Base-by-base conservation (phyloP, 495 filamentous ascomycete genomes). In the Penicillium robsamsonii region DNA sequence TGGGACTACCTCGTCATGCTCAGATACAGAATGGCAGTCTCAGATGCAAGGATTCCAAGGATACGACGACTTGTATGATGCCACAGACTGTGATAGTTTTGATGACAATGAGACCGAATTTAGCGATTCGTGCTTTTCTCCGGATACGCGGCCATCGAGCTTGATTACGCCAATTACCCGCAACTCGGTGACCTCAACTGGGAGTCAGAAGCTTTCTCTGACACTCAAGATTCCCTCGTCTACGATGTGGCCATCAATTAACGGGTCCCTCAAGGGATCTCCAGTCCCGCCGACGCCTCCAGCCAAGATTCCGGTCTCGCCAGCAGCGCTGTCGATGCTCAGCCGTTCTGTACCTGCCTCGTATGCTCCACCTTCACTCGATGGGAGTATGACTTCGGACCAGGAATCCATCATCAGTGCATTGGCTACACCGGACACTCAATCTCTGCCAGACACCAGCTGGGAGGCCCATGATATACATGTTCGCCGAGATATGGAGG, bases 31-130 rank as follows among this genome's bases (percentile, higher is more conserved):
- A 60, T 77, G 75, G 74, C 72, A 76, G 54, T 64, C 72, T 53
- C 73, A 74, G 61, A 68, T 81, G 77, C 57, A 72, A 67, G 55
- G 66, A 31, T 90, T 90, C 65, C 57, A 69, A 68, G 61, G 72
- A 31, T 92, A 92, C 66, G 90, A 94, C 65, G 90, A 94, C 56
- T 71, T 96, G 20, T 95, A 96, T 62, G 90, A 96, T 68, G 79
- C 89, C 31, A 90, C 88, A 8, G 85, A 88, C 43, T 83, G 88
- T 50, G 90, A 95, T 43, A 55, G 53, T 24, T 44, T 57, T 37
- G 59, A 60, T 40, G 65, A 66, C 35, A 53, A 60, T 47, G 57
- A 53, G 25, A 82, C 86, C 6, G 65, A 76, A 20, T 62, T 80
- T 59, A 69, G 76, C 69, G 65, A 80, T 66, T 71, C 78, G 46